Conservation (phyloP, 768 basidiomycete species). For the Tulasnella sp. region DNA sequence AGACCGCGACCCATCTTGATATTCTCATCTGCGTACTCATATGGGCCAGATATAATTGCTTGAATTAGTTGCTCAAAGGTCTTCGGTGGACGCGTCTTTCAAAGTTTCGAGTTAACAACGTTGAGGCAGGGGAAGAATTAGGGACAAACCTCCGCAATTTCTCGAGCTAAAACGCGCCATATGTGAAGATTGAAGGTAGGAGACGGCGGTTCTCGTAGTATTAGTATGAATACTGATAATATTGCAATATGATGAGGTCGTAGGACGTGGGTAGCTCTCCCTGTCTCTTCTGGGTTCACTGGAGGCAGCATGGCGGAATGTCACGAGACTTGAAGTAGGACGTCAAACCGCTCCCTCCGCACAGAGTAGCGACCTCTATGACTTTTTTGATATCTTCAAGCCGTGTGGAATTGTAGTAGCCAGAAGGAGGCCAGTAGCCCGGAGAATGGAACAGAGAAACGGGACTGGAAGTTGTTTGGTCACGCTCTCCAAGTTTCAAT, state of each 20-base stretch:
- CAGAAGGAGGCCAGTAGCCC: neutral
- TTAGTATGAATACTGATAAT: slow-evolving; percentile 52
- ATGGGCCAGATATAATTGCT: slow-evolving; percentile 40
- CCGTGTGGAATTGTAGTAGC: neutral
- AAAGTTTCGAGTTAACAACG: neutral
- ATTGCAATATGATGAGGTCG: slow-evolving; percentile 71
- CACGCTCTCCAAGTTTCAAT: neutral
- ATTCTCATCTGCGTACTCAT: slow-evolving; percentile 37
- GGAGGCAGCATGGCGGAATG: neutral
- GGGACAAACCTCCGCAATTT: slow-evolving; percentile 55
- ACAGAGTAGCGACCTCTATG: neutral
- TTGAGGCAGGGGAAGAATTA: neutral
- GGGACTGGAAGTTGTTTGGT: neutral
- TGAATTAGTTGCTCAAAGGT: slow-evolving; percentile 44
- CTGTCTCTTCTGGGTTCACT: slow-evolving; percentile 27
- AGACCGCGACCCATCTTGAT: slow-evolving; percentile 43
- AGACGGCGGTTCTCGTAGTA: slow-evolving; percentile 48
- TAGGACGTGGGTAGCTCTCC: slow-evolving; percentile 57
- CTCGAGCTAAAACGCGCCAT: slow-evolving; percentile 57
- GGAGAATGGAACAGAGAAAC: neutral
- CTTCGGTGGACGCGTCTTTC: slow-evolving; percentile 57
- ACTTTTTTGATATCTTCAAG: neutral
- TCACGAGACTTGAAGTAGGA: neutral
- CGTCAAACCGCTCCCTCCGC: neutral
- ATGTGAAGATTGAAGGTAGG: slow-evolving; percentile 52